Base-by-base conservation (phyloP, 2,329 filamentous ascomycete genomes). In the Pseudogymnoascus sp. region DNA sequence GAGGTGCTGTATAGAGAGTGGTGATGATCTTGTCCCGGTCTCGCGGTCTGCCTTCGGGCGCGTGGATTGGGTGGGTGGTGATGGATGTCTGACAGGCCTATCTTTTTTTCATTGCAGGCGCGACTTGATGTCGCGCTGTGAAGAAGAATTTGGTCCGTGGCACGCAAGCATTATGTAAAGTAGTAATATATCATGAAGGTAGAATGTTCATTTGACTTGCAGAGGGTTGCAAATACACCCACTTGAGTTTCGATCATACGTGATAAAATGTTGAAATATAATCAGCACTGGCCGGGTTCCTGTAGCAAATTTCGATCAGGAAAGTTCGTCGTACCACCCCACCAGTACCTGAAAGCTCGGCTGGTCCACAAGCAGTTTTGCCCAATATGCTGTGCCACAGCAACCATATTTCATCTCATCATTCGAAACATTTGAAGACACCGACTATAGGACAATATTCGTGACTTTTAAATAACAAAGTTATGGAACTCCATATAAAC, bases 1-100 rank as follows among this genome's bases (percentile, higher is more conserved):
- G 60, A 60, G 66, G 60, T 58, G 75, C 82, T 87, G 86, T 89
- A 89, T 85, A 92, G 88, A 88, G 84, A 86, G 87, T 87, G 87
- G 86, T 91, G 88, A 94, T 94, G 91, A 95, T 94, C 90, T 94
- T 88, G 81, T 87, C 88, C 89, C 87, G 78, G 81, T 80, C 74
- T 72, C 73, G 79, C 75, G 78, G 82, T 87, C 82, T 83, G 86
- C 85, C 85, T 87, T 92, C 79, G 88, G 88, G 87, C 88, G 83
- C 83, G 79, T 77, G 80, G 78, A 77, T 80, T 79, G 88, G 88
- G 88, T 89, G 89, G 89, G 88, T 84, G 82, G 83, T 80, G 88
- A 88, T 81, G 88, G 87, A 89, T 84, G 88, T 92, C 90, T 94
- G 90, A 93, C 90, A 90, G 89, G 81, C 80, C 65, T 68, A 71